Percentiles rank a stretch among this genome's conserved stretches.
Evolutionary conservation across 139 green algal species (phyloP).

Genomic region (Microglena sp.): DNA sequence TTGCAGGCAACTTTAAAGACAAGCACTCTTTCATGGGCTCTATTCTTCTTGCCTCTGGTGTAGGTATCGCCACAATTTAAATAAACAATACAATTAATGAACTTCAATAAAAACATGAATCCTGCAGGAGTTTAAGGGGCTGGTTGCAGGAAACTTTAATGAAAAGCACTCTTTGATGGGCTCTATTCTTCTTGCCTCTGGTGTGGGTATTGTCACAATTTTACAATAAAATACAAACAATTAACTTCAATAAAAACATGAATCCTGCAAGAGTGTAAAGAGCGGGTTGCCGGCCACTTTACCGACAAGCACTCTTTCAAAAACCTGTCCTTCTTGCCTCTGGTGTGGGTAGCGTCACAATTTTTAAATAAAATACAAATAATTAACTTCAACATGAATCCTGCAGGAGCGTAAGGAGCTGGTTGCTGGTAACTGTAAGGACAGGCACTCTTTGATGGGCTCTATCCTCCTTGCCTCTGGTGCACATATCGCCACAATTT

Average conservation of each 20-base stretch:
- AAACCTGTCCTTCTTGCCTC: slow-evolving; percentile 76
- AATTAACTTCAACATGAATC: no score
- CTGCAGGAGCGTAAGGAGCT: slow-evolving; percentile 86
- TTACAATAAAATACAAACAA: not conserved
- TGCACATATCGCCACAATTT: slow-evolving; percentile 63
- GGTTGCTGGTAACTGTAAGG: slow-evolving; percentile 55
- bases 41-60: slow-evolving; percentile 81
- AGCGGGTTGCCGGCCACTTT: slow-evolving; percentile 62
- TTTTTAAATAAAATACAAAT: not conserved
- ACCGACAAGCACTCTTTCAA: slow-evolving; percentile 76
- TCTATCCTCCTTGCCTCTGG: slow-evolving; percentile 80
- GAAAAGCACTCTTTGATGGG: slow-evolving; percentile 80
- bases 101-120: no score
- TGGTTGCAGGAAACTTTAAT: slow-evolving; percentile 63
- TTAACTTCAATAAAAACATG: no score
- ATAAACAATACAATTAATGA: no score
- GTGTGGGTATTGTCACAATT: slow-evolving; percentile 58
- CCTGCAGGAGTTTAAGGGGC: slow-evolving; percentile 81
- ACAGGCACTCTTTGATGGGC: slow-evolving; percentile 76
- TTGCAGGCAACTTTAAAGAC: slow-evolving; percentile 65
- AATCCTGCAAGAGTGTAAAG: slow-evolving; percentile 85
- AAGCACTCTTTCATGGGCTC: slow-evolving; percentile 74
- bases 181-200: slow-evolving; percentile 76
- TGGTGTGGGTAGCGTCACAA: slow-evolving; percentile 64
- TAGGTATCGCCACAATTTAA: slow-evolving; percentile 62